Conservation (phyloP, 148 eudicot species). For the Cornus kousa region DNA sequence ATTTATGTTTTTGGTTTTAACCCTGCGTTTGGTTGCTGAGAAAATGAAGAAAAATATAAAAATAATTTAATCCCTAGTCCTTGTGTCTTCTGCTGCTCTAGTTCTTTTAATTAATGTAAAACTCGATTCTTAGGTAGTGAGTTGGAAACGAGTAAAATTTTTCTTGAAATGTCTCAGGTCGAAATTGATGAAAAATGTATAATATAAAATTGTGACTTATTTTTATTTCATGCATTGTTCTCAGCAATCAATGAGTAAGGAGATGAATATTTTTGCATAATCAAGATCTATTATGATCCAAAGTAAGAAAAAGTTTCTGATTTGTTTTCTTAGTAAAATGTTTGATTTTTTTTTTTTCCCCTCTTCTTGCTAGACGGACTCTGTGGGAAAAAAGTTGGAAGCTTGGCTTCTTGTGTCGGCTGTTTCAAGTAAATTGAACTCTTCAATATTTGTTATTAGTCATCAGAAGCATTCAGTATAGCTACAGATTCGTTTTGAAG, state of each 20-base stretch:
- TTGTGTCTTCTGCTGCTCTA: background rate
- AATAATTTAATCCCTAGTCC: background rate
- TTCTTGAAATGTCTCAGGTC: too few relatives aligned
- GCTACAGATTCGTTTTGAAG: too few relatives aligned
- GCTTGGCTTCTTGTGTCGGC: too few relatives aligned
- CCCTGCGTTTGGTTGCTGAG: background rate
- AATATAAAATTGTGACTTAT: background rate
- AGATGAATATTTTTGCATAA: background rate
- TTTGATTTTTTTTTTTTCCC: too few relatives aligned
- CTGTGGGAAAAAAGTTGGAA: background rate
- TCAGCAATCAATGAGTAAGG: background rate
- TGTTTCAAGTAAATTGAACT: background rate
- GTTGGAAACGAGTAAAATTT: background rate
- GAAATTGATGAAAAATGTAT: background rate
- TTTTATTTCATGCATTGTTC: background rate
- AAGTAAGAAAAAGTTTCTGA: background rate
- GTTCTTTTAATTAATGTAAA: background rate
- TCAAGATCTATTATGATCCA: background rate
- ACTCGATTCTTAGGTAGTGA: background rate
- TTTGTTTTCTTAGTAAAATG: too few relatives aligned
- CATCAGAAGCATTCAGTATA: background rate
- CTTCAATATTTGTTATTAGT: too few relatives aligned
- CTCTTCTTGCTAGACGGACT: background rate
- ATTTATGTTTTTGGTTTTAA: background rate
- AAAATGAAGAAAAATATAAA: background rate